Evolutionary conservation across 2,329 filamentous ascomycete genomes (phyloP).

Genomic region (Beauveria australis): DNA sequence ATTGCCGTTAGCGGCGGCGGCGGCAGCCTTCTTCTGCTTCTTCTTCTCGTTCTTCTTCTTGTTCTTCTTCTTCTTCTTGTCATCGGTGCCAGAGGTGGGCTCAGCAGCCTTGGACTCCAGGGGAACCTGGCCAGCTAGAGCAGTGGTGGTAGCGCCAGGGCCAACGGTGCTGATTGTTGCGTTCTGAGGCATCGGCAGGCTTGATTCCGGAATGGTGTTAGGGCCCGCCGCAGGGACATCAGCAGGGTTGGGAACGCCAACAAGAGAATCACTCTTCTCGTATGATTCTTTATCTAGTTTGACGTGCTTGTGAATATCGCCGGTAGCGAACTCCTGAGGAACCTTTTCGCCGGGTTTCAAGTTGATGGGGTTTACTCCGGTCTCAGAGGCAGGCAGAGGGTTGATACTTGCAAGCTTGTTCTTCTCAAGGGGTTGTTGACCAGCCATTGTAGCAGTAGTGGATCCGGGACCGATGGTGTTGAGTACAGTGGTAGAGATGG

Average conservation of each 20-base stretch:
- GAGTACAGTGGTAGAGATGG: conserved; percentile 42
- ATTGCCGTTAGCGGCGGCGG: conserved; percentile 44
- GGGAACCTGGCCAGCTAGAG: conserved; percentile 59
- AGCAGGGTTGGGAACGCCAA: conserved; percentile 41
- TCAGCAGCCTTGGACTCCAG: conserved; percentile 42
- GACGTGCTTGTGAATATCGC: conserved; percentile 63
- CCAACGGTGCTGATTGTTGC: conserved; percentile 43
- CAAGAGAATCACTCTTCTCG: conserved; percentile 64
- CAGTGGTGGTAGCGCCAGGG: conserved; percentile 57
- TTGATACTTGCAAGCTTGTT: conserved; percentile 49
- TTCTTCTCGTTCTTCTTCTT: conserved; percentile 63
- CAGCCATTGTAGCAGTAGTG: conserved; percentile 61
- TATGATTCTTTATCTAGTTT: conserved; percentile 79
- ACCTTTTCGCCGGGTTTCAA: conserved; percentile 75
- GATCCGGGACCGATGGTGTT: conserved; percentile 63
- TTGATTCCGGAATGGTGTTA: conserved; percentile 70
- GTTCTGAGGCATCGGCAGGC: conserved; percentile 55
- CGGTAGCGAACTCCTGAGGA: conserved; percentile 59
- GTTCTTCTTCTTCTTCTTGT: conserved; percentile 54
- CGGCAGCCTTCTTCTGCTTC: conserved; percentile 53
- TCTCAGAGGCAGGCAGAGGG: conserved; percentile 54
- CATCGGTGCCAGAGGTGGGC: conserved; percentile 31
- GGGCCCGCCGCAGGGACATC: conserved; percentile 23
- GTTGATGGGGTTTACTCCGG: conserved; percentile 69
- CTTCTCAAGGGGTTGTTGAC: conserved; percentile 46